A percentile compares a stretch with the other conserved stretches of the same genome.
phyloP scores from a whole-genome alignment of 176 grass and related monocot genomes.

The Avena atlantica region DNA sequence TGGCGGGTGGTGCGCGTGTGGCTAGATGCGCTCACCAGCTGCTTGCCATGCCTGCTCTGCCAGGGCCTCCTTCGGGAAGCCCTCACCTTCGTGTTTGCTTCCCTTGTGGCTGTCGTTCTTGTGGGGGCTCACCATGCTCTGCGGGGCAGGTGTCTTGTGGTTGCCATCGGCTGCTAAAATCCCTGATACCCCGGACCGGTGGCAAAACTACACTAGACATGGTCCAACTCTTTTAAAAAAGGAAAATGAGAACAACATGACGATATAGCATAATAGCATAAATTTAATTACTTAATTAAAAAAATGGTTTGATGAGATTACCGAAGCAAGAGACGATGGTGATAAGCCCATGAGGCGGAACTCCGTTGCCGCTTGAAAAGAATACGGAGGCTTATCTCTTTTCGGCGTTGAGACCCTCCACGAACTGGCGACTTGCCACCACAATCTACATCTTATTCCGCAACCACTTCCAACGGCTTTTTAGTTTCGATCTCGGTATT shows the following conservation, averaged over 20 bases:
- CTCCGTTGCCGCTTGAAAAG: no score
- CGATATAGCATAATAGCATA: no score
- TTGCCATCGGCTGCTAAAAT: not conserved
- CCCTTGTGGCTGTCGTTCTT: not conserved
- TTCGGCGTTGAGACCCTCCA: not conserved
- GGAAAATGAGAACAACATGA: no score
- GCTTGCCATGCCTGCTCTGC: conserved; percentile 89
- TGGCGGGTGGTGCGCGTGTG: conserved; percentile 55
- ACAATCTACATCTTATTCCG: not conserved
- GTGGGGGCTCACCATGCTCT: not conserved
- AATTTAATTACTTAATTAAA: no score
- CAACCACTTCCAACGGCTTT: not conserved
- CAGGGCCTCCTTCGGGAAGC: conserved; percentile 33
- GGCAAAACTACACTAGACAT: no score
- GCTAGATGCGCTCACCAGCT: conserved; percentile 47
- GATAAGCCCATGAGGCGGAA: no score
- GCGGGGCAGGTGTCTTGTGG: not conserved
- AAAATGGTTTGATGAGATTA: no score
- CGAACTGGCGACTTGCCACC: not conserved
- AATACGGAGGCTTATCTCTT: no score
- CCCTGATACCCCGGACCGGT: not conserved
- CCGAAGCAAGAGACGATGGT: no score
- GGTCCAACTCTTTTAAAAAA: no score
- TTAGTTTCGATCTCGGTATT: not conserved
- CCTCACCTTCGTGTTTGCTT: not conserved